A percentile compares a stretch with the other conserved stretches of the same genome.
Evolutionary conservation across 2,329 filamentous ascomycete species (phyloP).

Genomic region (Apiospora marii): DNA sequence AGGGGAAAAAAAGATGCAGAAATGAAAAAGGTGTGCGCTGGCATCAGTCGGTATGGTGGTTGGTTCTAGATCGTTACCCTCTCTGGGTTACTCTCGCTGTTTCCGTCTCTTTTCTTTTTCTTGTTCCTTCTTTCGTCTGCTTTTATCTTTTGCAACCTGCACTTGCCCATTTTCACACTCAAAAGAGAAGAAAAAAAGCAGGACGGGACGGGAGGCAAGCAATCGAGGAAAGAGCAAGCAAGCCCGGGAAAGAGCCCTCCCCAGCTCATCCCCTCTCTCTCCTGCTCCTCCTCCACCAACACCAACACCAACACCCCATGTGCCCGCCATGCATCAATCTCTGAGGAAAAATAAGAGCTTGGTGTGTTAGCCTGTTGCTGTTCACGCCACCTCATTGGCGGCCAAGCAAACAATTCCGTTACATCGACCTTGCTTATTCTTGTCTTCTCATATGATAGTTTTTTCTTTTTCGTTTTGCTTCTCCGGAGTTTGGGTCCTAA

Average conservation of each 20-base stretch:
- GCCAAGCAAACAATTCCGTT: not conserved
- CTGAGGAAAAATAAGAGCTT: not conserved
- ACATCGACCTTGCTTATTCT: conserved; percentile 7
- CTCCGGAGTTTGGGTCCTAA: not conserved
- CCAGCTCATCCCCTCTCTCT: not conserved
- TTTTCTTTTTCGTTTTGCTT: not conserved
- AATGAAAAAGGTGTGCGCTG: conserved; percentile 1
- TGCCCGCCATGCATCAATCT: not conserved
- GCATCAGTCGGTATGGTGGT: conserved; percentile 1
- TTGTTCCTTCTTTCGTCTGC: not conserved
- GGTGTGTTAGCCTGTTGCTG: not conserved
- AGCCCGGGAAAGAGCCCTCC: not conserved
- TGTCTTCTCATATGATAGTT: not conserved
- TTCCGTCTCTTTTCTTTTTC: not conserved
- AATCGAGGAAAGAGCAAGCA: not conserved
- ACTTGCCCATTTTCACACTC: not conserved
- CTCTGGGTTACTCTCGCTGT: not conserved
- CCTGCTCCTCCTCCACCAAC: not conserved
- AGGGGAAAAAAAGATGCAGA: not conserved
- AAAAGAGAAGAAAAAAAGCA: not conserved
- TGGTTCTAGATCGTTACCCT: not conserved
- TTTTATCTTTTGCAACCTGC: not conserved
- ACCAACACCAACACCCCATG: not conserved
- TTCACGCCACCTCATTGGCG: not conserved
- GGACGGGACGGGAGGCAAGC: not conserved